Conservation (phyloP, 306 rosid species). For the Purshia tridentata region DNA sequence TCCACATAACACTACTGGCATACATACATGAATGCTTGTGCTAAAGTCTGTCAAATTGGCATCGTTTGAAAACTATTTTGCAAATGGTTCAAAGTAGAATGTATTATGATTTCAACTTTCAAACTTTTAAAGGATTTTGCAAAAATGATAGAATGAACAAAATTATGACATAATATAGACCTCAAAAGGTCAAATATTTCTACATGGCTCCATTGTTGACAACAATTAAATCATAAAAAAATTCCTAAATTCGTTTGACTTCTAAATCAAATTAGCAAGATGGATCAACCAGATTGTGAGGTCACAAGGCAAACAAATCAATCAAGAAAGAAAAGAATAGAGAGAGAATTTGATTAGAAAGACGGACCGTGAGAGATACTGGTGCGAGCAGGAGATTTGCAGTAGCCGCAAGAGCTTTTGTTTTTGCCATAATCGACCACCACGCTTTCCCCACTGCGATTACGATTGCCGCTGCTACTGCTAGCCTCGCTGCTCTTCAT, state of each 20-base stretch:
- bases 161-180: not conserved
- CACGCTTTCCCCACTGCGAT: conserved; percentile 48
- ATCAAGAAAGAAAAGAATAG: not conserved
- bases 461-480: conserved; percentile 36
- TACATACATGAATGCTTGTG: not conserved
- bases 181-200: not conserved
- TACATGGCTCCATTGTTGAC: not conserved
- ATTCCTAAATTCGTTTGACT: not conserved
- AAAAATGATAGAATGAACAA: not conserved
- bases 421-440: conserved; percentile 61
- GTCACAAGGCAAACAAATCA: not conserved
- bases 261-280: not conserved
- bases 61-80: not conserved
- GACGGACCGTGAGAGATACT: conserved; percentile 79
- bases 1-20: no score
- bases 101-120: not conserved
- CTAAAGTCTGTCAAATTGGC: not conserved
- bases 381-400: conserved; percentile 57
- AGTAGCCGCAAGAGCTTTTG: conserved; percentile 77
- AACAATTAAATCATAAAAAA: not conserved
- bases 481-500: conserved; percentile 58
- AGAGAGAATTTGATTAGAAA: not conserved
- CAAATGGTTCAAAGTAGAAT: not conserved
- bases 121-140: not conserved
- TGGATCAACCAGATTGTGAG: not conserved